A percentile compares a stretch with the other conserved stretches of the same genome.
Conservation (phyloP, 164 flowering plant genomes). For the Litsea cubeba region DNA sequence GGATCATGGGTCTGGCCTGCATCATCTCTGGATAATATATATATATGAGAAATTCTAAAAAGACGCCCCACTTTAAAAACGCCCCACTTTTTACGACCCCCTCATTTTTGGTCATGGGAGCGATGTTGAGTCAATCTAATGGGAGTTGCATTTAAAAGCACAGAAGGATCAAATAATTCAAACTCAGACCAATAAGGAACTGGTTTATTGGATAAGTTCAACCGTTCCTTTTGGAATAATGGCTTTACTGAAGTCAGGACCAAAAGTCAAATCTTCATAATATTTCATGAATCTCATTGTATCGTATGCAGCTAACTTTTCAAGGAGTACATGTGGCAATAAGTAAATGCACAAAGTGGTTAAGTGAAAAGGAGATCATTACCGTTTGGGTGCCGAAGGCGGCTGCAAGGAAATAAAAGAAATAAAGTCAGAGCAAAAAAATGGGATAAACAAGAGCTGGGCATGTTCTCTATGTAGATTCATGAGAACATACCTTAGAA, state of each 20-base stretch:
- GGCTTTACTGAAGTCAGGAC: no score
- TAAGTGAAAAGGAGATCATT: slow-evolving; percentile 17
- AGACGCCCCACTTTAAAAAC: no score
- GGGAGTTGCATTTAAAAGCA: not conserved
- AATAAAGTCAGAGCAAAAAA: slow-evolving; percentile 21
- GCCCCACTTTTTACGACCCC: no score
- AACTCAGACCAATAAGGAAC: not conserved
- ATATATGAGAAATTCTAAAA: no score
- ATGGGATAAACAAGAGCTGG: not conserved
- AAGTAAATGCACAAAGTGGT: no score
- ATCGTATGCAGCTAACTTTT: not conserved
- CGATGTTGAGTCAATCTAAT: no score
- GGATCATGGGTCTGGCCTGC: no score
- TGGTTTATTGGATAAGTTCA: no score
- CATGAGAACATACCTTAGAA: slow-evolving; percentile 54
- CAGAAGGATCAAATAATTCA: not conserved
- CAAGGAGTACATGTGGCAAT: not conserved
- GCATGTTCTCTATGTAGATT: not conserved
- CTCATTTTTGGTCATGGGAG: no score
- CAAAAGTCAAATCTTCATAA: not conserved
- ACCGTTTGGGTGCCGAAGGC: slow-evolving; percentile 98
- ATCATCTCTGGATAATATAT: no score
- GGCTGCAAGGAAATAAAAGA: slow-evolving; percentile 44
- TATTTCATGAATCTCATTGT: not conserved
- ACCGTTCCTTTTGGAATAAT: no score